A percentile compares a stretch with the other conserved stretches of the same genome.
phyloP scores from a whole-genome alignment of 208 protist species.

The Balamuthia mandrillaris region DNA sequence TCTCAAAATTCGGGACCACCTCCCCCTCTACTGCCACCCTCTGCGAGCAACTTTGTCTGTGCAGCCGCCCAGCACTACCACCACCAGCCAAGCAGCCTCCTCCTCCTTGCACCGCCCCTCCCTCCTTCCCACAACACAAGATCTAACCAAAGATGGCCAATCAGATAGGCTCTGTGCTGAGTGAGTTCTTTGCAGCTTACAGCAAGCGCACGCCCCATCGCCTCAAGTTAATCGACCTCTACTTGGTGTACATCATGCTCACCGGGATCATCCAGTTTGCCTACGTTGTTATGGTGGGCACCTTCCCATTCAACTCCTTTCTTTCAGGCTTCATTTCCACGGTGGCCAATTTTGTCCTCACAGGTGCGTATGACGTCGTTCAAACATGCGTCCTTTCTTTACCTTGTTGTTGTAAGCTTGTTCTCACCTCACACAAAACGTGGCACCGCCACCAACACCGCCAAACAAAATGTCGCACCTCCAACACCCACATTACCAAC shows the following conservation, averaged over 20 bases:
- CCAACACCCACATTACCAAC: background rate
- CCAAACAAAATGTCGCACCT: background rate
- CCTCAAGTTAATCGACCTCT: constrained; percentile 65
- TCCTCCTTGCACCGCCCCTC: too few species aligned
- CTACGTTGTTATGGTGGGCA: constrained; percentile 59
- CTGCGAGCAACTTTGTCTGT: too few species aligned
- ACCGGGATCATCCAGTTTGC: constrained; percentile 62
- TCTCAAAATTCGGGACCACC: too few species aligned
- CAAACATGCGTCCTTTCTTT: background rate
- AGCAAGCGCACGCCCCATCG: constrained; percentile 39
- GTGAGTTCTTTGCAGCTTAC: too few species aligned
- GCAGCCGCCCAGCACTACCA: too few species aligned
- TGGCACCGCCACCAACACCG: background rate
- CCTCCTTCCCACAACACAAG: too few species aligned
- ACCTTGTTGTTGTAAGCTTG: background rate
- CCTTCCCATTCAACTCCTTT: constrained; percentile 68
- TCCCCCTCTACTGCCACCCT: too few species aligned
- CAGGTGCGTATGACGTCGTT: constrained; percentile 42
- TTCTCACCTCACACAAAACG: background rate
- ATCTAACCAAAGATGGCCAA: too few species aligned
- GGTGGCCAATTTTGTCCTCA: constrained; percentile 61
- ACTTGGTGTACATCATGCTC: constrained; percentile 51
- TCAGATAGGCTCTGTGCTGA: too few species aligned
- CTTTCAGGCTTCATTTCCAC: constrained; percentile 63
- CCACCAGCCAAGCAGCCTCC: too few species aligned